Percentiles rank a stretch among this genome's conserved stretches.
These are phyloP conservation scores for Salvia rosmarinus DNA, from an alignment of 257 asterid species.

Conservation along the genomic window DNA sequence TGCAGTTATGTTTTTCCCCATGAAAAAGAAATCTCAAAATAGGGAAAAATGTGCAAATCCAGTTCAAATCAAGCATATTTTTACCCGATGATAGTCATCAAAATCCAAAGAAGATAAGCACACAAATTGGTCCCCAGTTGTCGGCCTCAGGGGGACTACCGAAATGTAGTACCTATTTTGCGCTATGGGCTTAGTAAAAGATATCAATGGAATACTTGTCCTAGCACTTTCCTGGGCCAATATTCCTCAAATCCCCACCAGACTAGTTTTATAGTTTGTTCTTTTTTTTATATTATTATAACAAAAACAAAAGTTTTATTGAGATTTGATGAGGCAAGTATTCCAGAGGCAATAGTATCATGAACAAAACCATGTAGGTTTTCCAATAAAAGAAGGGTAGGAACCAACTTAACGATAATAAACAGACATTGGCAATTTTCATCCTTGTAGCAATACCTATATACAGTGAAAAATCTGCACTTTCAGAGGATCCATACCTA, in stretches of 20 bases:
- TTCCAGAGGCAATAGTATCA: neutral
- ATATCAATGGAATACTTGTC: conserved; percentile 16
- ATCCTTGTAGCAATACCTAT: conserved; percentile 14
- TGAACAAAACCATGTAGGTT: neutral
- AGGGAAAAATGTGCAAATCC: neutral
- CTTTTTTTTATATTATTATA: neutral
- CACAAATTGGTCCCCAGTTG: neutral
- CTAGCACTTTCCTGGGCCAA: conserved; percentile 23
- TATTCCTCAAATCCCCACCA: conserved; percentile 19
- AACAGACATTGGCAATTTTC: conserved; percentile 18
- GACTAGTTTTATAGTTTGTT: conserved; percentile 11
- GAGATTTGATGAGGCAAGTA: neutral
- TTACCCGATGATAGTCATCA: conserved; percentile 15
- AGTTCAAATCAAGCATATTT: conserved; percentile 19
- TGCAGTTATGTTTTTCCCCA: neutral
- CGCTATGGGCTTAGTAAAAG: neutral
- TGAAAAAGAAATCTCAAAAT: neutral
- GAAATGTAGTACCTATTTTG: conserved; percentile 12
- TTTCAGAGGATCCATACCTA: conserved; percentile 54
- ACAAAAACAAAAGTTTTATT: neutral
- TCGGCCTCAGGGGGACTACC: neutral
- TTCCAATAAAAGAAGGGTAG: conserved; percentile 9
- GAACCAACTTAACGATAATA: conserved; percentile 21
- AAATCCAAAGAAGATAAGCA: conserved; percentile 6
- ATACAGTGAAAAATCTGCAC: conserved; percentile 6